A percentile compares a stretch with the other conserved stretches of the same genome.
Conservation (phyloP, 768 basidiomycete genomes). For the Macrocybe gigantea region DNA sequence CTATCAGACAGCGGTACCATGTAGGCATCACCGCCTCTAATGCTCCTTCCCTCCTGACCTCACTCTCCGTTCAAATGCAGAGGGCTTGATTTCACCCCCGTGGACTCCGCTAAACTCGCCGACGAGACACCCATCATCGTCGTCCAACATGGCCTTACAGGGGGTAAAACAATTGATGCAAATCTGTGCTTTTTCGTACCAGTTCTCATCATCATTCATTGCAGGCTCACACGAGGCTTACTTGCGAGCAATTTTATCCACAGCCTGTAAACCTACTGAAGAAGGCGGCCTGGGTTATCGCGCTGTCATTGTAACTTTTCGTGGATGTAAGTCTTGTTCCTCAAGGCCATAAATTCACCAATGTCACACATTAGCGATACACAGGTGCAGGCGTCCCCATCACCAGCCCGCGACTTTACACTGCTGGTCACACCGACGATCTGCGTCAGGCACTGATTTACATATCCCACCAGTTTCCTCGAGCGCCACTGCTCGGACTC, state of each 20-base stretch:
- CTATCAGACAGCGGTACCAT: conserved; percentile 42
- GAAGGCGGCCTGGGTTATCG: conserved; percentile 74
- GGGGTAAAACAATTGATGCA: conserved; percentile 15
- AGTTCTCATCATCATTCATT: background rate
- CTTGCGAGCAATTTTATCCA: conserved; percentile 61
- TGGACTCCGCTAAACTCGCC: conserved; percentile 12
- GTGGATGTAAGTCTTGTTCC: conserved; percentile 51
- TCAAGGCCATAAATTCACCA: background rate
- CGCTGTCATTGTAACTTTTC: conserved; percentile 71
- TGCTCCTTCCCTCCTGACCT: background rate
- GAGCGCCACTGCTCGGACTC: conserved; percentile 65
- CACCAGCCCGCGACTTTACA: conserved; percentile 65
- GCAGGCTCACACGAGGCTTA: conserved; percentile 73
- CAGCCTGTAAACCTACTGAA: conserved; percentile 50
- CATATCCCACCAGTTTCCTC: conserved; percentile 54
- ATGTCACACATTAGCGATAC: conserved; percentile 6
- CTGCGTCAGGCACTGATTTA: conserved; percentile 62
- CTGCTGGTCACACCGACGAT: conserved; percentile 73
- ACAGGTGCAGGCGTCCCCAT: conserved; percentile 67
- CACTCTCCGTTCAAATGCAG: conserved; percentile 16
- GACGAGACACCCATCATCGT: conserved; percentile 33
- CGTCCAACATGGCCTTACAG: conserved; percentile 27
- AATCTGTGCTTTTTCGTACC: background rate
- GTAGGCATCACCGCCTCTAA: conserved; percentile 18
- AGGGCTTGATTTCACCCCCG: conserved; percentile 42